phyloP scores from a whole-genome alignment of 1,284 basidiomycete species.

The Sutorius eximius region DNA sequence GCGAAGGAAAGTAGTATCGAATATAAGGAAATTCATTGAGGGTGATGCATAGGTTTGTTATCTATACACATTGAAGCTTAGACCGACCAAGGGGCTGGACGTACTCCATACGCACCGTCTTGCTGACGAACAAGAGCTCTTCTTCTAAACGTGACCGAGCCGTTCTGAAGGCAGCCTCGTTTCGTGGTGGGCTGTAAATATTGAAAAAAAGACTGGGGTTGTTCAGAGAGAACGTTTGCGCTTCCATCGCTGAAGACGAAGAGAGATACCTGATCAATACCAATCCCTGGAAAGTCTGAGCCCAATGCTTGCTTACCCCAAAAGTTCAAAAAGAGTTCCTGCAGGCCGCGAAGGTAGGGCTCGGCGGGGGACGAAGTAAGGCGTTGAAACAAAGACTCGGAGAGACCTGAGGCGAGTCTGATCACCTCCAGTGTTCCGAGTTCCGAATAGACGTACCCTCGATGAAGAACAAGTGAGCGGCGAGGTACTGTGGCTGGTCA shows the following conservation, averaged over 20 bases:
- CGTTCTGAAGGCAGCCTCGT: slow-evolving; percentile 57
- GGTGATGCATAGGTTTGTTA: slow-evolving; percentile 88
- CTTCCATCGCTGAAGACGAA: slow-evolving; percentile 65
- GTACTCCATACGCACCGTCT: slow-evolving; percentile 47
- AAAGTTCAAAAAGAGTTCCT: slow-evolving; percentile 89
- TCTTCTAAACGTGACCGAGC: slow-evolving; percentile 75
- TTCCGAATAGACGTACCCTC: slow-evolving; percentile 59
- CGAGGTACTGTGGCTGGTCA: slow-evolving; percentile 75
- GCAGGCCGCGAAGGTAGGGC: slow-evolving; percentile 66
- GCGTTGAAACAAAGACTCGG: slow-evolving; percentile 73
- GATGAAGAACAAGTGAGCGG: slow-evolving; percentile 92
- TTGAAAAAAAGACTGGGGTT: slow-evolving; percentile 81
- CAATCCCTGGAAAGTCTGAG: background rate
- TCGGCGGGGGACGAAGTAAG: slow-evolving; percentile 73
- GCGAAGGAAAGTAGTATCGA: slow-evolving; percentile 87
- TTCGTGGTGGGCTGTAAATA: slow-evolving; percentile 80
- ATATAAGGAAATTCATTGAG: slow-evolving; percentile 94
- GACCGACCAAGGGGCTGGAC: background rate
- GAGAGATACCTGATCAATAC: slow-evolving; percentile 12
- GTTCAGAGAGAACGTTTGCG: slow-evolving; percentile 79
- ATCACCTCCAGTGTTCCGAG: slow-evolving; percentile 2
- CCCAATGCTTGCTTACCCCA: slow-evolving; percentile 55
- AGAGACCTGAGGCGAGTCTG: slow-evolving; percentile 48
- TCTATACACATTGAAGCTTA: slow-evolving; percentile 44
- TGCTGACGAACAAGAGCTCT: slow-evolving; percentile 75